These are phyloP conservation scores for Zangia roseola DNA, from an alignment of 768 basidiomycete species.

Conservation along the genomic window DNA sequence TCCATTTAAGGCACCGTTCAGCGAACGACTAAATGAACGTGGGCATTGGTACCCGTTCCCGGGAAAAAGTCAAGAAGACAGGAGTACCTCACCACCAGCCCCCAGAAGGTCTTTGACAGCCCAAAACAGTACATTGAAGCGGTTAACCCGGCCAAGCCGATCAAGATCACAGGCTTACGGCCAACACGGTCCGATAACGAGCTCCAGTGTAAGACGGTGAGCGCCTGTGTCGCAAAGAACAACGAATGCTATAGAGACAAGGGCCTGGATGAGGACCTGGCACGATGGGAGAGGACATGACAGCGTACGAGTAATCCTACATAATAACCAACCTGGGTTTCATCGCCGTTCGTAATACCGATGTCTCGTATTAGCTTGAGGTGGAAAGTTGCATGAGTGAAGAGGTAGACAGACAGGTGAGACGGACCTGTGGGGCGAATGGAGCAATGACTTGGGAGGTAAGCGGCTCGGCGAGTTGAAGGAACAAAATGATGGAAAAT, in stretches of 20 bases:
- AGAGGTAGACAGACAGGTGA: background rate
- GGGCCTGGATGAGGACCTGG: background rate
- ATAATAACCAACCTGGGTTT: slow-evolving; percentile 71
- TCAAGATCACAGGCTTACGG: slow-evolving; percentile 72
- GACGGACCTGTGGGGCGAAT: slow-evolving; percentile 65
- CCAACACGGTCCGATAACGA: slow-evolving; percentile 69
- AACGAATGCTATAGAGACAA: slow-evolving; percentile 61
- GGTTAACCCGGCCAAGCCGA: slow-evolving; percentile 61
- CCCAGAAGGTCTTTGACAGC: slow-evolving; percentile 66
- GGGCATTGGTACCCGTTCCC: background rate
- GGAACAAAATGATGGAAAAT: slow-evolving; percentile 64
- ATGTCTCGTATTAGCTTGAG: slow-evolving; percentile 61
- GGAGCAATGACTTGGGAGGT: slow-evolving; percentile 76
- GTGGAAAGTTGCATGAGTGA: background rate
- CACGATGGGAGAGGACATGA: background rate
- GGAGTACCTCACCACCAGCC: slow-evolving; percentile 47
- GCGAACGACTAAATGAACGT: slow-evolving; percentile 46
- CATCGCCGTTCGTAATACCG: slow-evolving; percentile 68
- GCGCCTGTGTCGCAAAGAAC: slow-evolving; percentile 75
- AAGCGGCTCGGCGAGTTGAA: slow-evolving; percentile 77
- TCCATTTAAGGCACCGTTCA: slow-evolving; percentile 72
- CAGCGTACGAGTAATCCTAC: slow-evolving; percentile 67
- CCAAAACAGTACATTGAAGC: slow-evolving; percentile 76
- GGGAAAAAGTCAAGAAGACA: background rate
- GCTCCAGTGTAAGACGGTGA: slow-evolving; percentile 75